phyloP scores from a whole-genome alignment of 345 rosid species.

The Gossypium mustelinum region DNA sequence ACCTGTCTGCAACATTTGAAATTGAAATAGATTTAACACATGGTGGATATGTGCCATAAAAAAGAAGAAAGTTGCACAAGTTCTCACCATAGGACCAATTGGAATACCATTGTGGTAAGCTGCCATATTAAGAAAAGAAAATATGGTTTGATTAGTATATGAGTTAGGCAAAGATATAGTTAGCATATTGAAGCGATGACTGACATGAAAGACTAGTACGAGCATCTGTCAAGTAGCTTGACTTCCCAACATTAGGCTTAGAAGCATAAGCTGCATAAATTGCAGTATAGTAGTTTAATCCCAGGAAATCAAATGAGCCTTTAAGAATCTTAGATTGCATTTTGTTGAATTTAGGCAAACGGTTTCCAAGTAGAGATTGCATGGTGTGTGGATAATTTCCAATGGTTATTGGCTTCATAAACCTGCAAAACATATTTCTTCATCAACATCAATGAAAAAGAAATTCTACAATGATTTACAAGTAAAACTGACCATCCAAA shows the following conservation, averaged over 20 bases:
- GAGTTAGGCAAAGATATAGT: background rate
- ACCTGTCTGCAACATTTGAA: constrained; percentile 32
- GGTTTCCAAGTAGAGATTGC: constrained; percentile 26
- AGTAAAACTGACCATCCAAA: constrained; percentile 30
- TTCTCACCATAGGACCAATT: constrained; percentile 37
- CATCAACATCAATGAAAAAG: too few species aligned
- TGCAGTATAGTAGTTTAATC: constrained; percentile 46
- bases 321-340: constrained; percentile 32
- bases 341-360: constrained; percentile 39
- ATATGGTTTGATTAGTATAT: background rate
- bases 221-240: constrained; percentile 35
- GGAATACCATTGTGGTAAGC: constrained; percentile 18
- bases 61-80: background rate
- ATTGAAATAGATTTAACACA: background rate
- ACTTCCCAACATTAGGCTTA: background rate
- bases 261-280: constrained; percentile 26
- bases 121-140: background rate
- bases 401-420: constrained; percentile 31
- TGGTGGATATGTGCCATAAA: too few species aligned
- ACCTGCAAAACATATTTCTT: constrained; percentile 26
- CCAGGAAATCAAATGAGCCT: constrained; percentile 49
- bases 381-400: constrained; percentile 44
- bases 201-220: constrained; percentile 25
- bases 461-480: too few species aligned
- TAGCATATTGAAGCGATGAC: background rate